Conservation (phyloP, 306 rosid species). For the Dalbergia cochinchinensis region DNA sequence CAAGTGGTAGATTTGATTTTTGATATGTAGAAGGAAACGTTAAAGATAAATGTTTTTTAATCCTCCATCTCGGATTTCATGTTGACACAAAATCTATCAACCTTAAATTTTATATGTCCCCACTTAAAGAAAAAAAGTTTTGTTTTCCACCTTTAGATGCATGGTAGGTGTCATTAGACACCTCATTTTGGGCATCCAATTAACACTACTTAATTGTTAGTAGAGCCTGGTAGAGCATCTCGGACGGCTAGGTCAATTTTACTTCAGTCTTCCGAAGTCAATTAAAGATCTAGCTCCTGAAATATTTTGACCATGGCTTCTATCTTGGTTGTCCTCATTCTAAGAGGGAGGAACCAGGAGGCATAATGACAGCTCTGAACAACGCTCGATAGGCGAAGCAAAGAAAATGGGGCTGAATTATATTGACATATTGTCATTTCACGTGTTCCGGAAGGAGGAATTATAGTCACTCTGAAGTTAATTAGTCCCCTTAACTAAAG, state of each 20-base stretch:
- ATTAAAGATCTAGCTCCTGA: background rate
- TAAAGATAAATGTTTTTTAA: no score
- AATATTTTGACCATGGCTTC: background rate
- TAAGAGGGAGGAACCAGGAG: background rate
- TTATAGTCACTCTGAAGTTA: background rate
- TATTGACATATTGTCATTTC: conserved; percentile 2
- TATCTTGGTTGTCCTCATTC: background rate
- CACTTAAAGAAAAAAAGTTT: no score
- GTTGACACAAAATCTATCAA: no score
- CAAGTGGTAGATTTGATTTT: background rate
- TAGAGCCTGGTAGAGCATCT: no score
- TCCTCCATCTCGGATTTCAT: no score
- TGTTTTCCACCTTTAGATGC: no score
- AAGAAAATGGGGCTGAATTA: background rate
- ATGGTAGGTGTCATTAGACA: no score
- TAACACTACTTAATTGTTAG: no score
- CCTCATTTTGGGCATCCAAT: no score
- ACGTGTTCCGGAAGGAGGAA: background rate
- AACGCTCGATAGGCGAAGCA: background rate
- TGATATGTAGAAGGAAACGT: no score
- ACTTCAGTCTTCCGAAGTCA: background rate
- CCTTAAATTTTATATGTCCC: no score
- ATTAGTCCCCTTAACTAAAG: background rate
- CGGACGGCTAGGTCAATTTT: background rate
- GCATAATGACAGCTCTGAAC: background rate